These are phyloP conservation scores for Obelidium mucronatum DNA, from an alignment of 192 early-diverging fungal species.

Conservation along the genomic window DNA sequence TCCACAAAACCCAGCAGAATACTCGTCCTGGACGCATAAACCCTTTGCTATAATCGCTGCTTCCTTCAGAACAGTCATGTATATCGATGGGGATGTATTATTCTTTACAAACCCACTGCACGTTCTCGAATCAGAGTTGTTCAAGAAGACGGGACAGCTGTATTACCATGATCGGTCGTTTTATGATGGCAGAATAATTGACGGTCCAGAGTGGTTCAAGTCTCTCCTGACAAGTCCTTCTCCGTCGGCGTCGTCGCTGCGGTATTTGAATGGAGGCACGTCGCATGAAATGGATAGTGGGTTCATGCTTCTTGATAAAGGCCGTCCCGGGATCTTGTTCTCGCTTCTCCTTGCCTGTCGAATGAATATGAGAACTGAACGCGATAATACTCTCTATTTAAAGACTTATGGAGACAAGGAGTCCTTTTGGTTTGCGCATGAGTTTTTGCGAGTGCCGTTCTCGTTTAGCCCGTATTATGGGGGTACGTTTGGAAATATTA, in stretches of 20 bases:
- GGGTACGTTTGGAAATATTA: too few species aligned
- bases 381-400: too few species aligned
- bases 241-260: background rate
- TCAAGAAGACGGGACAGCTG: slow-evolving; percentile 14
- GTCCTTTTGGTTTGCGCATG: too few species aligned
- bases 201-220: background rate
- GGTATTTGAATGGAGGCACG: background rate
- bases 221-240: background rate
- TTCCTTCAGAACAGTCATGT: slow-evolving; percentile 9
- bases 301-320: too few species aligned
- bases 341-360: too few species aligned
- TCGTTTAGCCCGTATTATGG: too few species aligned
- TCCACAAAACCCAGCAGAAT: background rate
- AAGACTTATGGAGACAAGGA: too few species aligned
- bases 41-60: slow-evolving; percentile 15
- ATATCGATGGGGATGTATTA: slow-evolving; percentile 18
- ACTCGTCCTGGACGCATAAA: background rate
- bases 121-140: background rate
- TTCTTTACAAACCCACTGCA: background rate
- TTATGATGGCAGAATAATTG: background rate
- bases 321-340: too few species aligned
- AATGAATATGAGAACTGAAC: too few species aligned
- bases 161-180: slow-evolving; percentile 4
- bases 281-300: too few species aligned
- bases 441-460: too few species aligned